These are phyloP conservation scores for Clavulina sp. DNA, from an alignment of 768 basidiomycete species.

Conservation along the genomic window DNA sequence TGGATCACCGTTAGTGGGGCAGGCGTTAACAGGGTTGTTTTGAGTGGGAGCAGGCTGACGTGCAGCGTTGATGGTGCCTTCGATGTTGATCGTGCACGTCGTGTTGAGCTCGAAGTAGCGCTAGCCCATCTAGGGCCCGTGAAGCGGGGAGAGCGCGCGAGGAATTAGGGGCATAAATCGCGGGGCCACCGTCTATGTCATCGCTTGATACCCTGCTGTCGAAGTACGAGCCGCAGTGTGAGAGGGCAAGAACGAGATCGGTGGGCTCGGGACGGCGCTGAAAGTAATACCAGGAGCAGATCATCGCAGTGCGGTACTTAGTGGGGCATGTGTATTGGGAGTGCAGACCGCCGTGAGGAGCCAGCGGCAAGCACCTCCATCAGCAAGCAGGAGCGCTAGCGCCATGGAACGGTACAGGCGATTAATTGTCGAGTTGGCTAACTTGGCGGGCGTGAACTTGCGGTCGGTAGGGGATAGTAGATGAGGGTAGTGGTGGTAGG, in stretches of 20 bases:
- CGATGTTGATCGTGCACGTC: constrained; percentile 29
- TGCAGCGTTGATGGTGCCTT: constrained; percentile 29
- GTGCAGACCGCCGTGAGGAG: constrained; percentile 59
- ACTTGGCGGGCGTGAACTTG: constrained; percentile 48
- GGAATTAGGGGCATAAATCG: constrained; percentile 30
- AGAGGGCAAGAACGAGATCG: constrained; percentile 18
- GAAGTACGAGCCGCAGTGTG: constrained; percentile 26
- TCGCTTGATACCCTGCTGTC: constrained; percentile 18
- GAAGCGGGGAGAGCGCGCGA: constrained; percentile 21
- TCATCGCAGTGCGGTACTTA: constrained; percentile 77
- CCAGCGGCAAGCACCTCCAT: constrained; percentile 62
- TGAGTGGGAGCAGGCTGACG: constrained; percentile 45
- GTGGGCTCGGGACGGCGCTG: constrained; percentile 19
- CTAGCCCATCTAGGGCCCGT: constrained; percentile 13
- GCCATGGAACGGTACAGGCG: constrained; percentile 82
- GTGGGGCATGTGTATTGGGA: constrained; percentile 42
- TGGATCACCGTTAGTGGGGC: constrained; percentile 68
- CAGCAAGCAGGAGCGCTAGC: constrained; percentile 46
- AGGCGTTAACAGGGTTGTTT: constrained; percentile 51
- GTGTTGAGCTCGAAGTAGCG: constrained; percentile 47
- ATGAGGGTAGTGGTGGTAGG: constrained; percentile 43
- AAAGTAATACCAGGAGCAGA: constrained; percentile 59
- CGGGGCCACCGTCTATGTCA: constrained; percentile 26
- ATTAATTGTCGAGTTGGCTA: constrained; percentile 41
- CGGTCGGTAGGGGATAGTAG: constrained; percentile 32